A percentile compares a stretch with the other conserved stretches of the same genome.
phyloP scores from a whole-genome alignment of 2,329 filamentous ascomycete species.

The Trichoderma simmonsii region DNA sequence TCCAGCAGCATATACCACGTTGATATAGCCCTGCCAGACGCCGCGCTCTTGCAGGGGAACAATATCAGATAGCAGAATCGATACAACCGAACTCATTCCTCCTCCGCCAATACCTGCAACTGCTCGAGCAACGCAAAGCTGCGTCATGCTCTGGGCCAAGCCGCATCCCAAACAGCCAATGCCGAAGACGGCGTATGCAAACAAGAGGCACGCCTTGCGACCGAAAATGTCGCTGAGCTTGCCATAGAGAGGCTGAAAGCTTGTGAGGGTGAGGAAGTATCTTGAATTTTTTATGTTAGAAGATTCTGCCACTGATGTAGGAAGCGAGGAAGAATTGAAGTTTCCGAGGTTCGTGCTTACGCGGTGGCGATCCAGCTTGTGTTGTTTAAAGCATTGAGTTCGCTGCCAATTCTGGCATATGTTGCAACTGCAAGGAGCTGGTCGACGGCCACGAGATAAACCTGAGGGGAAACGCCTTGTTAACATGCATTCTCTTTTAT shows the following conservation, averaged over 20 bases:
- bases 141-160: slow-evolving; percentile 58
- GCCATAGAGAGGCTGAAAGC: slow-evolving; percentile 72
- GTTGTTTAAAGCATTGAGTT: slow-evolving; percentile 69
- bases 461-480: slow-evolving; percentile 6
- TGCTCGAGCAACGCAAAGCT: slow-evolving; percentile 62
- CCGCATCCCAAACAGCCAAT: slow-evolving; percentile 63
- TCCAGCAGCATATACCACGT: slow-evolving; percentile 69
- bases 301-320: accelerated
- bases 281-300: background rate
- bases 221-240: slow-evolving; percentile 70
- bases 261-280: slow-evolving; percentile 70
- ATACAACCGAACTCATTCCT: slow-evolving; percentile 68
- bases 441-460: slow-evolving; percentile 68
- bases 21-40: slow-evolving; percentile 70
- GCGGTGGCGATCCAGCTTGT: slow-evolving; percentile 69
- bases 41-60: slow-evolving; percentile 67
- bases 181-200: slow-evolving; percentile 62
- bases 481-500: background rate
- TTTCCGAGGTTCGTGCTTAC: background rate
- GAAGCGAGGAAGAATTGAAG: background rate
- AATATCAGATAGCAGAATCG: slow-evolving; percentile 65
- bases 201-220: slow-evolving; percentile 62
- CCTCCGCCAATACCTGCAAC: slow-evolving; percentile 60
- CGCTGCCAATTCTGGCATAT: slow-evolving; percentile 75
- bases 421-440: slow-evolving; percentile 75